Evolutionary conservation across 2,329 filamentous ascomycete genomes (phyloP).

Genomic region (Epichloe sibirici): DNA sequence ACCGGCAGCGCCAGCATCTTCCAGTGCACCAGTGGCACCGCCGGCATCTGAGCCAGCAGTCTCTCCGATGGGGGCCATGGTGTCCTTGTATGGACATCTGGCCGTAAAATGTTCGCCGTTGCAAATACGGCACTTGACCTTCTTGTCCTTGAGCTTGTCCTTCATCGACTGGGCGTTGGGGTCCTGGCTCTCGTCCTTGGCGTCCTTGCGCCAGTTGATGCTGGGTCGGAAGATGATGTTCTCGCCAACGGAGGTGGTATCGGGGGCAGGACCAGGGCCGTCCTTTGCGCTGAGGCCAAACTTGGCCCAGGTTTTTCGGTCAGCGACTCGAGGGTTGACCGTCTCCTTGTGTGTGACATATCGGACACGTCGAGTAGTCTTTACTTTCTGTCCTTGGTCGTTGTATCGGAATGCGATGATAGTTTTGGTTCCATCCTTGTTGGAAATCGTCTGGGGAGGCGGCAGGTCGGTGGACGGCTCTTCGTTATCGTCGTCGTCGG

Average conservation of each 20-base stretch:
- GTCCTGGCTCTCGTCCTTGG: slow-evolving; percentile 67
- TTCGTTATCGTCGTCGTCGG: slow-evolving; percentile 87
- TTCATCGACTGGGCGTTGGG: slow-evolving; percentile 63
- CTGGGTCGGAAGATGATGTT: slow-evolving; percentile 95
- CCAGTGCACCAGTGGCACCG: slow-evolving; percentile 40
- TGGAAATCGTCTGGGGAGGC: slow-evolving; percentile 75
- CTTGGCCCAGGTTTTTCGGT: slow-evolving; percentile 86
- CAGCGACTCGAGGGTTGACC: slow-evolving; percentile 92
- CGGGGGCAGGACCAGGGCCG: slow-evolving; percentile 64
- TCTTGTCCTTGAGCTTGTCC: slow-evolving; percentile 90
- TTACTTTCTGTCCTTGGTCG: slow-evolving; percentile 90
- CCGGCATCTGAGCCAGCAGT: slow-evolving; percentile 33
- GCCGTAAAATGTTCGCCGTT: slow-evolving; percentile 98
- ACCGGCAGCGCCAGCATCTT: slow-evolving; percentile 31
- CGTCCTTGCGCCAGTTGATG: slow-evolving; percentile 86
- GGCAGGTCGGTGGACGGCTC: slow-evolving; percentile 60
- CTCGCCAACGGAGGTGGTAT: slow-evolving; percentile 89
- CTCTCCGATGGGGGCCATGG: slow-evolving; percentile 79
- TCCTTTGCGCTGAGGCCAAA: slow-evolving; percentile 88
- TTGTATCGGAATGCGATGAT: slow-evolving; percentile 82
- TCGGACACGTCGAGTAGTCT: slow-evolving; percentile 91
- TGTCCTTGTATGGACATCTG: slow-evolving; percentile 98
- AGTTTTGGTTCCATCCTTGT: slow-evolving; percentile 98
- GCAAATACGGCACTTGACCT: slow-evolving; percentile 99
- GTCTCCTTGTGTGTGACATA: slow-evolving; percentile 83